Evolutionary conservation across 75 land plant genomes (phyloP), one percentile per base, ranked within the genome.

Genomic region (Larix kaempferi): DNA sequence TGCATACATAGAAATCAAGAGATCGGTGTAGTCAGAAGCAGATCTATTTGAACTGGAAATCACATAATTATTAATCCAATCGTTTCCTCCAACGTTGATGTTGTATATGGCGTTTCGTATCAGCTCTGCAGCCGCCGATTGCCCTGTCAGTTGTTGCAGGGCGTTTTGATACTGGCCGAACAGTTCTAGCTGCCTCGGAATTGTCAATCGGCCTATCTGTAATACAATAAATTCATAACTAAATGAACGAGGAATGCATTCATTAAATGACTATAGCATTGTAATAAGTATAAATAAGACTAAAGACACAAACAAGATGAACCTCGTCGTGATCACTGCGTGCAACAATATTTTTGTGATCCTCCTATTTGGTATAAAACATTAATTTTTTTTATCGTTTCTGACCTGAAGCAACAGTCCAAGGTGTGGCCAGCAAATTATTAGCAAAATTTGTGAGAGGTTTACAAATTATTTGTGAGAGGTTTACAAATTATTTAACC

Each of bases 31-130:
- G 52, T 82, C 76, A 41, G 57, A 6, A 56, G 83, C 67, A n/a
- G 76, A 63, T 4, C n/a, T 22, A 23, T 21, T 69, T 29, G 80
- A 60, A 33, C 39, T 17, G 15, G 76, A 78, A 17, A 77, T 39
- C 13, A 76, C 64, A 54, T 84, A 84, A 71, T 84, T 84, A 65
- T 84, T 84, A 44, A 84, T 57, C 81, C 79, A 84, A 33, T 84
- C 86, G 71, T 84, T 84, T 41, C 81, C 74, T 35, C 86, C 86
- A 17, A 82, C 59, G 61, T 74, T 83, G 75, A 77, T 25, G 8
- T 65, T 66, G 35, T 56, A 84, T 16, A 84, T 2, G 0, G 85
- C 82, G 8, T 73, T 52, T n/a, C 58, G 23, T n/a, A 84, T 56
- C 52, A 83, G 64, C 23, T 76, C 25, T 37, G 54, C 65, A 6